Evolutionary conservation across 2,329 filamentous ascomycete species (phyloP), one percentile per base, ranked within the genome.

Genomic region (Hypoxylon sp.): DNA sequence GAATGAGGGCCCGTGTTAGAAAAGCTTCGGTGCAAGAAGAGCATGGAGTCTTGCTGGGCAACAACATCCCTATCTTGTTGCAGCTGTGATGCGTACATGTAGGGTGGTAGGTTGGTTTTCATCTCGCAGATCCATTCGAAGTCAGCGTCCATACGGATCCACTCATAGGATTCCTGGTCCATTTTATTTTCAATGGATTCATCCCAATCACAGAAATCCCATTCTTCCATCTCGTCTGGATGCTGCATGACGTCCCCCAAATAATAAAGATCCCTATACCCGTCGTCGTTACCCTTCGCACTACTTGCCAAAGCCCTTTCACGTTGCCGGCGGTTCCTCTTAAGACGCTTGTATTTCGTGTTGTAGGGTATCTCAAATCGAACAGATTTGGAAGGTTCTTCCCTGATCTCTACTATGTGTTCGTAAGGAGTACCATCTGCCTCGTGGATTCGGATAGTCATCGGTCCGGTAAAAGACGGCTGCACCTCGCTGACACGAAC

Each of bases 361-460:
- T 98, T 98, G 81, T 99, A 99, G 0, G 95, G 94, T 67, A 99
- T 98, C 69, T 98, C 94, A 66, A 98, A 92, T 77, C 92, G 96
- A 24, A 85, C 86, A 1, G 83, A 84, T 73, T 92, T 93, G 2
- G 92, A 93, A 13, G 89, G 88, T 29, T 91, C 91, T 73, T 98
- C 94, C 67, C 94, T 94, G 77, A 99, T 97, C 75, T 98, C 94
- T 33, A 98, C 91, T 70, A 98, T 98, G 77, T 99, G 96, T 78
- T 99, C 96, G 77, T 99, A 99, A 2, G 96, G 96, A 0, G 96
- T 98, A 9, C 96, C 96, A 76, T 99, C 97, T 24, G 96, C 96
- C 82, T 99, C 96, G 81, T 99, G 96, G 70, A 99, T 98, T 33
- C 96, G 88, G 70, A 99, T 95, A 0, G 96, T 99, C 93, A 99